phyloP scores from a whole-genome alignment of 2,329 filamentous ascomycete species.

The Fusarium metavorans region DNA sequence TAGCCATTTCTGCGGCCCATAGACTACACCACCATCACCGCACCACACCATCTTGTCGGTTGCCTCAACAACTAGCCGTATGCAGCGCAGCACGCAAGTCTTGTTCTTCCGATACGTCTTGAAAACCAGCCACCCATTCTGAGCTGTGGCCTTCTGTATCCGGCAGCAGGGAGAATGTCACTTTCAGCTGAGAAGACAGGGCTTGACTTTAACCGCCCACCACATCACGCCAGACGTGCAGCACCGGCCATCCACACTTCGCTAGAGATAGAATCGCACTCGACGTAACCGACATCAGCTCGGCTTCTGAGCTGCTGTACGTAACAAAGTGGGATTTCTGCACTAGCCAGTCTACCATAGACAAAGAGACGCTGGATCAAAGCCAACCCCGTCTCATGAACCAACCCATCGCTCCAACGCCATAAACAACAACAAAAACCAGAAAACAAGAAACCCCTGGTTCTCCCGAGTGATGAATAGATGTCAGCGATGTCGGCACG shows the following conservation, averaged over 20 bases:
- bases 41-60: not conserved
- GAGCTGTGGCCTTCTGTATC: not conserved
- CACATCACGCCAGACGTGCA: not conserved
- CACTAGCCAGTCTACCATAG: slow-evolving; percentile 17
- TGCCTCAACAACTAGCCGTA: not conserved
- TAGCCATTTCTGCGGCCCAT: not conserved
- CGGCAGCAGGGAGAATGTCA: not conserved
- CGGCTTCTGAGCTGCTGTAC: not conserved
- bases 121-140: not conserved
- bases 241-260: not conserved
- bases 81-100: not conserved
- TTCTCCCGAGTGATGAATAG: not conserved
- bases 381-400: slow-evolving; percentile 15
- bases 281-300: not conserved
- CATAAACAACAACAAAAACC: slow-evolving; percentile 10
- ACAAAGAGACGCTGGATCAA: slow-evolving; percentile 1
- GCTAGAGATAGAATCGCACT: not conserved
- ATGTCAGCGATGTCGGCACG: not conserved
- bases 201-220: not conserved
- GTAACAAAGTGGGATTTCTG: slow-evolving; percentile 15
- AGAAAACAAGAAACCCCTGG: not conserved
- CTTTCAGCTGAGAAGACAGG: not conserved
- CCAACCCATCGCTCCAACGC: slow-evolving; percentile 21
- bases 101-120: not conserved
- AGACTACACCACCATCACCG: not conserved